Percentiles rank a stretch among this genome's conserved stretches.
Evolutionary conservation across 1,284 basidiomycete genomes (phyloP).

Genomic region (Microbotryum intermedium): DNA sequence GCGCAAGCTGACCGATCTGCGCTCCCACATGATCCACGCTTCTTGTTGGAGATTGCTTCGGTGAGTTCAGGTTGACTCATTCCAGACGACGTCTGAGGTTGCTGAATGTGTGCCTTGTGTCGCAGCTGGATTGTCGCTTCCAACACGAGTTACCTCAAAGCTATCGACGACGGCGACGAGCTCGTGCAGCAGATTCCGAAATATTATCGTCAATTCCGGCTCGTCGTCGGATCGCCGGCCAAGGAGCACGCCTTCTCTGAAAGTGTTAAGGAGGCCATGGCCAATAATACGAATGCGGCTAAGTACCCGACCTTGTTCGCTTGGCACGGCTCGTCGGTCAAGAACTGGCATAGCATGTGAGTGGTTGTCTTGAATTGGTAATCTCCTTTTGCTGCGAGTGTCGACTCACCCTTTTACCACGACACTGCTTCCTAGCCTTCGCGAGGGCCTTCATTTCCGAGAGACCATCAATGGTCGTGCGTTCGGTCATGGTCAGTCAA

Average conservation of each 20-base stretch:
- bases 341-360: constrained; percentile 22
- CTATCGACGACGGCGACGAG: constrained; percentile 29
- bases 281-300: constrained; percentile 9
- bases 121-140: constrained; percentile 26
- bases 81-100: neutral
- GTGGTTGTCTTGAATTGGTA: neutral
- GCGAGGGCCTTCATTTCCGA: constrained; percentile 30
- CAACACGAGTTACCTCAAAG: constrained; percentile 29
- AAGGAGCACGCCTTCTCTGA: constrained; percentile 25
- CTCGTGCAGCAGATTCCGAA: constrained; percentile 23
- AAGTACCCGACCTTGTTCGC: constrained; percentile 25
- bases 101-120: neutral
- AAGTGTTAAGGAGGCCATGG: constrained; percentile 16
- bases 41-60: constrained; percentile 28
- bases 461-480: constrained; percentile 19
- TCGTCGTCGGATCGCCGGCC: constrained; percentile 26
- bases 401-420: too few species aligned
- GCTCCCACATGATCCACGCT: constrained; percentile 6
- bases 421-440: constrained; percentile 11
- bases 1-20: constrained; percentile 27
- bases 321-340: constrained; percentile 15
- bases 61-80: neutral
- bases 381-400: neutral
- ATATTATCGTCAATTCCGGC: constrained; percentile 25
- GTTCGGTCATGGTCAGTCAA: constrained; percentile 17